Evolutionary conservation across 305 asterid species (phyloP), one percentile per base, ranked within the genome.

Genomic region (Solanum hybrid): DNA sequence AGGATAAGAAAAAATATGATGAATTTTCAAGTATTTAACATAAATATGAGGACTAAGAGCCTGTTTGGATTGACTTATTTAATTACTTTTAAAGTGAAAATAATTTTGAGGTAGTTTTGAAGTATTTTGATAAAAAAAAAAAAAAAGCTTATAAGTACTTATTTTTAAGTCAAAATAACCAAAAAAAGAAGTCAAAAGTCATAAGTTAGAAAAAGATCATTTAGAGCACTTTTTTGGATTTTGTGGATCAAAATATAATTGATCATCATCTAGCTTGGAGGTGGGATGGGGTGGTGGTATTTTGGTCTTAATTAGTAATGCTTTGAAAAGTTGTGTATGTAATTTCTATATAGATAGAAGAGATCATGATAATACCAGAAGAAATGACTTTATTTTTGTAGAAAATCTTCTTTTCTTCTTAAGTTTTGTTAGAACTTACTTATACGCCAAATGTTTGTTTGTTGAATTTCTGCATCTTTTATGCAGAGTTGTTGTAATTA

Each of bases 211-310:
- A 32, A 77, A 40, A 26, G 36, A 80, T 10, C 45, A 24, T 42
- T 51, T 15, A 27, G 72, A 82, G 51, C 17, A 81, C 4, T 27
- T 81, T 77, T 81, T 81, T 42, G n/a, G 29, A 36, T 26, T 81
- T 42, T 42, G 73, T 82, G 29, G 87, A 82, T 82, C 87, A 82
- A 82, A 82, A 45, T 17, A 82, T 17, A 82, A 82, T 82, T 82
- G 38, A 45, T 45, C 40, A 81, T 34, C 27, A 77, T 27, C 27
- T 82, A 27, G 38, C 38, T 42, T 35, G 56, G 56, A 22, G 19
- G 56, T 56, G 31, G 6, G 51, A 8, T 4, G 85, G 14, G 32
- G 14, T n/a, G 37, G 26, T 27, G 37, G 15, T 10, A n/a, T 36
- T 36, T 36, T 78, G 60, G 11, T 78, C 22, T 40, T 81, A 42